These are phyloP conservation scores for Hanseniaspora osmophila DNA, from an alignment of 805 yeast species.

Conservation along the genomic window DNA sequence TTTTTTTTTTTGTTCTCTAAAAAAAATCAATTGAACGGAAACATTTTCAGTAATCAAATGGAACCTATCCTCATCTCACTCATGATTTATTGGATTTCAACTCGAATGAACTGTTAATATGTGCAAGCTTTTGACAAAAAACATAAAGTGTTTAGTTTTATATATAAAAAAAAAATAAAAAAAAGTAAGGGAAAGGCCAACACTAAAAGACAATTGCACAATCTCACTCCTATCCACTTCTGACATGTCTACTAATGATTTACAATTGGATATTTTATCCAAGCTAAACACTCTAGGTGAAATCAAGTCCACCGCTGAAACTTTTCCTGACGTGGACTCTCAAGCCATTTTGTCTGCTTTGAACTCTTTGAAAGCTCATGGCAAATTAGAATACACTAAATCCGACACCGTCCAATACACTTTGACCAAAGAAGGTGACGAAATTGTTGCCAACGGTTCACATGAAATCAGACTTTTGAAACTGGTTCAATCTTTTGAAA, in stretches of 20 bases:
- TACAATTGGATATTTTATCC: conserved; percentile 50
- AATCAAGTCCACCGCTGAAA: conserved; percentile 53
- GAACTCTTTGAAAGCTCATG: conserved; percentile 71
- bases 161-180: too few relatives aligned
- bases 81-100: too few relatives aligned
- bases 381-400: conserved; percentile 61
- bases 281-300: conserved; percentile 47
- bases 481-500: conserved; percentile 61
- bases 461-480: conserved; percentile 78
- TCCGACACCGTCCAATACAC: conserved; percentile 65
- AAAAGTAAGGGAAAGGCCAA: not conserved
- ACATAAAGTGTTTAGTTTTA: too few relatives aligned
- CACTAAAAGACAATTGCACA: not conserved
- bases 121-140: too few relatives aligned
- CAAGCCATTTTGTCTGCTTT: conserved; percentile 67
- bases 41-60: not conserved
- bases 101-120: too few relatives aligned
- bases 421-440: conserved; percentile 70
- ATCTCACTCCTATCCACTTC: not conserved
- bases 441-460: conserved; percentile 67
- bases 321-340: conserved; percentile 53
- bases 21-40: not conserved
- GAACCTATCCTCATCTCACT: too few relatives aligned
- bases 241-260: conserved; percentile 42
- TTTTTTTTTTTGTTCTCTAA: too few relatives aligned